These are phyloP conservation scores for Protea cynaroides DNA, from an alignment of 164 flowering plant genomes.

Conservation along the genomic window DNA sequence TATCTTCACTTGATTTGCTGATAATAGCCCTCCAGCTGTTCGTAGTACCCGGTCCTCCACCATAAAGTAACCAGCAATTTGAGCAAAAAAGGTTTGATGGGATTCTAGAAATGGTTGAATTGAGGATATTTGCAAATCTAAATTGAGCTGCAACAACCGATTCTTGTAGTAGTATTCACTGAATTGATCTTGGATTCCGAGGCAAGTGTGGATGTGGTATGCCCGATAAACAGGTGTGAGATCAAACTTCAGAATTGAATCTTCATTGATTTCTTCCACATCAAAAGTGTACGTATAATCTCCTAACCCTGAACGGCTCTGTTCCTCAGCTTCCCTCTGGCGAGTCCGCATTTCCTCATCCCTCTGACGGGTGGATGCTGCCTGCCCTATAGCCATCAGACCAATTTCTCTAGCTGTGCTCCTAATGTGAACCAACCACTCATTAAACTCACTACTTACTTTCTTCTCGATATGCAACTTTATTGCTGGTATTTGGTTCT, in stretches of 20 bases:
- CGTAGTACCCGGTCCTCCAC: slow-evolving; percentile 84
- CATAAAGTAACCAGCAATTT: slow-evolving; percentile 79
- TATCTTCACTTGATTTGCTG: slow-evolving; percentile 55
- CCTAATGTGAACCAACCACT: slow-evolving; percentile 82
- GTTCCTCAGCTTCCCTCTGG: slow-evolving; percentile 83
- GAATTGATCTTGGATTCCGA: slow-evolving; percentile 67
- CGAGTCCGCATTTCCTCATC: slow-evolving; percentile 73
- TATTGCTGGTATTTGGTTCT: slow-evolving; percentile 57
- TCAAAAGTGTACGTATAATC: slow-evolving; percentile 65
- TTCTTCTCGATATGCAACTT: slow-evolving; percentile 72
- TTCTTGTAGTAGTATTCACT: slow-evolving; percentile 81
- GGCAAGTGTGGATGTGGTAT: slow-evolving; percentile 69
- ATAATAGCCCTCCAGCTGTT: slow-evolving; percentile 66
- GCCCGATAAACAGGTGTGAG: slow-evolving; percentile 87
- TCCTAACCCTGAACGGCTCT: slow-evolving; percentile 47
- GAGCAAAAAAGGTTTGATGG: slow-evolving; percentile 69
- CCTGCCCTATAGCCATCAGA: slow-evolving; percentile 78
- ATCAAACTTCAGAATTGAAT: slow-evolving; percentile 63
- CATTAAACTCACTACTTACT: slow-evolving; percentile 62
- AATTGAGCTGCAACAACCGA: slow-evolving; percentile 66
- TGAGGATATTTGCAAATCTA: slow-evolving; percentile 72
- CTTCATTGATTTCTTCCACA: slow-evolving; percentile 67
- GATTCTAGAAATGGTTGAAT: slow-evolving; percentile 76
- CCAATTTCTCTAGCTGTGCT: slow-evolving; percentile 76
- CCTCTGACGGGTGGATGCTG: slow-evolving; percentile 71